These are phyloP conservation scores for Licmophora abbreviata DNA, from an alignment of 108 stramenopile genomes.

Conservation along the genomic window DNA sequence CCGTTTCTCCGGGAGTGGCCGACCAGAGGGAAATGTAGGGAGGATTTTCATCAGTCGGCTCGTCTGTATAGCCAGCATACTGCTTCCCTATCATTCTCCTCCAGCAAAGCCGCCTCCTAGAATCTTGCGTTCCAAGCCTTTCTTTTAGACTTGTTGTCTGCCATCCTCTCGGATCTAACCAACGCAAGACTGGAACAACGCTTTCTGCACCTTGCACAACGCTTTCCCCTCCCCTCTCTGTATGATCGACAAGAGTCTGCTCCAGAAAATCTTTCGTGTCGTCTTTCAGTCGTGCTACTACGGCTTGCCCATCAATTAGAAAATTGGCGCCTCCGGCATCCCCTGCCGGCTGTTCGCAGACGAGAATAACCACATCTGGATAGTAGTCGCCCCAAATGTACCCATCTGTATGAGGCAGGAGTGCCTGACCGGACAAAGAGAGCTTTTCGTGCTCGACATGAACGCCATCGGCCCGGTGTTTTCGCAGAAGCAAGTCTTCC, in stretches of 20 bases:
- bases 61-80: too few species aligned
- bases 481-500: background rate
- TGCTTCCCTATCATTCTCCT: background rate
- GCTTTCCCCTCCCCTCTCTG: background rate
- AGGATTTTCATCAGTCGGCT: background rate
- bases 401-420: background rate
- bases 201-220: background rate
- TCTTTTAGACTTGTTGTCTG: background rate
- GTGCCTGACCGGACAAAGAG: background rate
- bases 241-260: background rate
- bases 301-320: background rate
- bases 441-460: background rate
- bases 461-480: background rate
- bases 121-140: too few species aligned
- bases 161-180: background rate
- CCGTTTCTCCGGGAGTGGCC: too few species aligned
- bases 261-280: background rate
- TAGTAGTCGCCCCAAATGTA: slow-evolving; percentile 1
- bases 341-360: background rate
- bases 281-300: background rate
- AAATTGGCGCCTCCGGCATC: background rate
- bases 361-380: background rate
- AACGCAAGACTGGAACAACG: background rate
- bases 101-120: slow-evolving; percentile 1
- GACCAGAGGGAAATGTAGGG: slow-evolving; percentile 1